These are phyloP conservation scores for Ammopiptanthus mongolicus DNA, from an alignment of 306 rosid species.

Conservation along the genomic window DNA sequence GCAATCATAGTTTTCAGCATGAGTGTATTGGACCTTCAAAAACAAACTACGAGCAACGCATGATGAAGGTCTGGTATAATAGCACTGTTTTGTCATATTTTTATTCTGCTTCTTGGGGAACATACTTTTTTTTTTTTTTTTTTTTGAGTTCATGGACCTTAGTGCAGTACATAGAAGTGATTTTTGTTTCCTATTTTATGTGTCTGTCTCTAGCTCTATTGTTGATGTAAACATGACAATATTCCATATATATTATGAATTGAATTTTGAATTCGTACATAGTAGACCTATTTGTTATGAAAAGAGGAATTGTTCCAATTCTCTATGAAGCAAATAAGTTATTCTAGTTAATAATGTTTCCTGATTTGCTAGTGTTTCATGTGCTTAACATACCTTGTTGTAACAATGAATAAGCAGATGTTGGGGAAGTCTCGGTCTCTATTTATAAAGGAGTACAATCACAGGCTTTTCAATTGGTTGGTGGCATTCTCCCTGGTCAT, in stretches of 20 bases:
- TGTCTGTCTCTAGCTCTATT: not conserved
- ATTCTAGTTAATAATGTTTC: not conserved
- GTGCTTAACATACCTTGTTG: not conserved
- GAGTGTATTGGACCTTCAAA: constrained; percentile 83
- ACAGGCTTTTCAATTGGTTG: constrained; percentile 94
- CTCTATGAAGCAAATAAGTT: not conserved
- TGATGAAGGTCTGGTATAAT: constrained; percentile 57
- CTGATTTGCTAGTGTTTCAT: constrained; percentile 1
- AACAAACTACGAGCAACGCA: constrained; percentile 60
- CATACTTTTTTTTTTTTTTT: not conserved
- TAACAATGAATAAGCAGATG: constrained; percentile 49
- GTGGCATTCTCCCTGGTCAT: constrained; percentile 86
- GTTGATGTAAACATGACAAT: not conserved
- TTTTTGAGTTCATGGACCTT: not conserved
- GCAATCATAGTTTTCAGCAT: constrained; percentile 66
- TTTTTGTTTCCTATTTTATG: not conserved
- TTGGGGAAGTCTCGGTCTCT: constrained; percentile 68
- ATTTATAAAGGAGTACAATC: constrained; percentile 88
- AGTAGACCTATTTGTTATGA: not conserved
- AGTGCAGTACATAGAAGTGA: not conserved
- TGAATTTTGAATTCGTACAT: not conserved
- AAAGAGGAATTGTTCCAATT: not conserved
- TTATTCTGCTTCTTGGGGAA: not conserved
- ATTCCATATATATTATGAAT: not conserved
- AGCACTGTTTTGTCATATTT: not conserved